Evolutionary conservation across 345 rosid species (phyloP).

Genomic region (Raphanus sativus): DNA sequence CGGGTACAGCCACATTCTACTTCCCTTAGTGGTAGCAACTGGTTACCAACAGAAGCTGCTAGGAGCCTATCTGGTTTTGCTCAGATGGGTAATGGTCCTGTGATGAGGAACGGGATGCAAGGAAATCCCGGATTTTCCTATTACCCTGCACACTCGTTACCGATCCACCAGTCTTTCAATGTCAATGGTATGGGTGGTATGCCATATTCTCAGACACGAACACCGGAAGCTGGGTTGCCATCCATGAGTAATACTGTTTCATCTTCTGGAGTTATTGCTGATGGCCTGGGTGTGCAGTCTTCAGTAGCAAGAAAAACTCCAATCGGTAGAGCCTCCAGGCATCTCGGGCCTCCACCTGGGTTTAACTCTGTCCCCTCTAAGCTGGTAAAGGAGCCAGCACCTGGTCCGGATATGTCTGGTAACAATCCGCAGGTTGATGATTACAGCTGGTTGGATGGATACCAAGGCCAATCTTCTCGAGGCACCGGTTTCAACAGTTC

Average conservation of each 20-base stretch:
- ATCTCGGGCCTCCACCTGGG: slow-evolving; percentile 79
- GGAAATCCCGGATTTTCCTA: slow-evolving; percentile 45
- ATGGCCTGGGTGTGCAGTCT: slow-evolving; percentile 47
- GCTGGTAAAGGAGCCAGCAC: slow-evolving; percentile 46
- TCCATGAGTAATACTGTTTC: slow-evolving; percentile 46
- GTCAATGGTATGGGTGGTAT: slow-evolving; percentile 39
- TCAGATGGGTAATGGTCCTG: slow-evolving; percentile 61
- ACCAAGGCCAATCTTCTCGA: not conserved
- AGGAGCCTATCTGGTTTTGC: slow-evolving; percentile 57
- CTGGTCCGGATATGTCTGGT: slow-evolving; percentile 41
- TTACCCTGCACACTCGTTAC: slow-evolving; percentile 40
- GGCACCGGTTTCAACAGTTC: not conserved
- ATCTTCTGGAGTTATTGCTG: slow-evolving; percentile 50
- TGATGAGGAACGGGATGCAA: slow-evolving; percentile 49
- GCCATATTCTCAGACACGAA: slow-evolving; percentile 26
- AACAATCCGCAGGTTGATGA: slow-evolving; percentile 33
- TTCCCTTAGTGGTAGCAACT: slow-evolving; percentile 40
- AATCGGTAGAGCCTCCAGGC: slow-evolving; percentile 48
- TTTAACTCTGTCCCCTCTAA: slow-evolving; percentile 69
- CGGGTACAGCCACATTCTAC: slow-evolving; percentile 25
- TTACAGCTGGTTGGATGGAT: not conserved
- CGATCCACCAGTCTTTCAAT: slow-evolving; percentile 51
- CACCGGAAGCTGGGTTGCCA: slow-evolving; percentile 48
- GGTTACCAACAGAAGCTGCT: slow-evolving; percentile 61
- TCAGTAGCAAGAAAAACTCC: slow-evolving; percentile 59